Evolutionary conservation across 2,329 filamentous ascomycete species (phyloP).

Genomic region (Scortechinia acanthostroma): DNA sequence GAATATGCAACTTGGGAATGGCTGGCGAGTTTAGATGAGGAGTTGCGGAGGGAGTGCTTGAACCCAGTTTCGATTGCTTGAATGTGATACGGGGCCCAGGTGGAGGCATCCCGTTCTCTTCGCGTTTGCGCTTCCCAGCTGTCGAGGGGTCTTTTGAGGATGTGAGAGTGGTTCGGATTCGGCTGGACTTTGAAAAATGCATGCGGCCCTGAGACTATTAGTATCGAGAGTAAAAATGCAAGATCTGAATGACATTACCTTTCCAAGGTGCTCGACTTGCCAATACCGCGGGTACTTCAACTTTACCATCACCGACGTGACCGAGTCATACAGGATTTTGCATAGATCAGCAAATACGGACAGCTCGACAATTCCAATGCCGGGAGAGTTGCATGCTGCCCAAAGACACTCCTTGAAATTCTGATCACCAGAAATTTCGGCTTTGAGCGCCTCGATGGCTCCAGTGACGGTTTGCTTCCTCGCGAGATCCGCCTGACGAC

Average conservation of each 20-base stretch:
- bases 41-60: slow-evolving; percentile 14
- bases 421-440: slow-evolving; percentile 36
- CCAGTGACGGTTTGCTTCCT: slow-evolving; percentile 48
- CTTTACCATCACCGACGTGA: slow-evolving; percentile 35
- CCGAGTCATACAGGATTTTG: slow-evolving; percentile 41
- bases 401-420: slow-evolving; percentile 43
- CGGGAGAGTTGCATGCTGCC: slow-evolving; percentile 42
- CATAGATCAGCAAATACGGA: slow-evolving; percentile 49
- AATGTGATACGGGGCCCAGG: slow-evolving; percentile 22
- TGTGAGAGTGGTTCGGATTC: slow-evolving; percentile 23
- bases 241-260: slow-evolving; percentile 21
- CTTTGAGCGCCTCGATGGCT: slow-evolving; percentile 45
- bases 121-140: slow-evolving; percentile 25
- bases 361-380: slow-evolving; percentile 41
- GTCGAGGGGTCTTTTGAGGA: slow-evolving; percentile 15
- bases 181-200: slow-evolving; percentile 26
- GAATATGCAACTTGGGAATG: slow-evolving; percentile 15
- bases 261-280: slow-evolving; percentile 40
- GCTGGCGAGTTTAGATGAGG: slow-evolving; percentile 12
- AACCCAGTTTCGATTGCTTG: slow-evolving; percentile 24
- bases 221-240: background rate
- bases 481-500: slow-evolving; percentile 41
- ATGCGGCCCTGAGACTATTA: slow-evolving; percentile 23
- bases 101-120: slow-evolving; percentile 16
- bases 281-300: slow-evolving; percentile 49